phyloP scores from a whole-genome alignment of 1,284 basidiomycete genomes.

The Tilletia caries region DNA sequence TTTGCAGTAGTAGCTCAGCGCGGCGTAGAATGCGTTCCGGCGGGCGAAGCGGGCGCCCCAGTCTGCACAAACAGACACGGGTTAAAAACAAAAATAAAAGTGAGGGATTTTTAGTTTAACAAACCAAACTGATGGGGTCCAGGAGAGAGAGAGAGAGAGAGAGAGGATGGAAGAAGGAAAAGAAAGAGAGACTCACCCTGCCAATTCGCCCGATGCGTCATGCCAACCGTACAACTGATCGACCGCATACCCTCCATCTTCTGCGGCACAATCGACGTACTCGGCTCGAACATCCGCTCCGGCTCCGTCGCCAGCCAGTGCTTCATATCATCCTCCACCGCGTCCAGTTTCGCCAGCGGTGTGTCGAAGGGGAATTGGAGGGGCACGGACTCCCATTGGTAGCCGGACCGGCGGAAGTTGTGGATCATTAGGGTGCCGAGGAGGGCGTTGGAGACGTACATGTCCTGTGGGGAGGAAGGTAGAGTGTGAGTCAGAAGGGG shows the following conservation, averaged over 20 bases:
- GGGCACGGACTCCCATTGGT: slow-evolving; percentile 43
- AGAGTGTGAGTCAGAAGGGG: not conserved
- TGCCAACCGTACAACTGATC: slow-evolving; percentile 46
- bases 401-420: slow-evolving; percentile 46
- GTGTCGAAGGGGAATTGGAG: slow-evolving; percentile 48
- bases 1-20: slow-evolving; percentile 46
- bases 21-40: slow-evolving; percentile 46
- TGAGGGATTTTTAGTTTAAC: no score
- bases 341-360: slow-evolving; percentile 45
- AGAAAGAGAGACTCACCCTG: slow-evolving; percentile 21
- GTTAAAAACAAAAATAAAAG: not conserved
- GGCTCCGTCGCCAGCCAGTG: slow-evolving; percentile 51
- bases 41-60: slow-evolving; percentile 47
- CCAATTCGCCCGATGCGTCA: slow-evolving; percentile 50
- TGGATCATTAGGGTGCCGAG: slow-evolving; percentile 38
- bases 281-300: slow-evolving; percentile 46
- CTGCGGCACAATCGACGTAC: slow-evolving; percentile 44
- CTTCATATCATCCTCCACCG: slow-evolving; percentile 47
- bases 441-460: slow-evolving; percentile 46
- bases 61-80: slow-evolving; percentile 20
- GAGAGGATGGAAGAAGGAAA: not conserved
- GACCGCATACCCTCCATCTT: slow-evolving; percentile 44
- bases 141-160: no score
- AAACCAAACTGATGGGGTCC: no score
- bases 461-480: slow-evolving; percentile 23